Evolutionary conservation across 352 stramenopile genomes (phyloP).

Genomic region (Thalassiosira mediterranea): DNA sequence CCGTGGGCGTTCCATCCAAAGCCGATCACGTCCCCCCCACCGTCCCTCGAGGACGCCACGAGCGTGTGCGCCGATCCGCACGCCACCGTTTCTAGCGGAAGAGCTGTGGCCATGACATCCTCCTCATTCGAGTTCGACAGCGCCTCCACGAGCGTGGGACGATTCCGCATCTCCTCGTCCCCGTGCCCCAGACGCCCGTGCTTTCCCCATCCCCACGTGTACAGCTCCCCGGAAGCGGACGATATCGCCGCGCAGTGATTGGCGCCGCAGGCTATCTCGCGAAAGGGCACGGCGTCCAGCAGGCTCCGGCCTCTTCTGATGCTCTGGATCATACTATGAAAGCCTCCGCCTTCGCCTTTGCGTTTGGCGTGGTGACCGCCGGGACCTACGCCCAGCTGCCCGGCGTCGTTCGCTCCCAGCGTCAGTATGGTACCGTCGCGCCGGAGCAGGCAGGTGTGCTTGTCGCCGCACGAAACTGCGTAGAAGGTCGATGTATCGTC

Average conservation of each 20-base stretch:
- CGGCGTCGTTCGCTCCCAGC: constrained; percentile 35
- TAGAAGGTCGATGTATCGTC: not conserved
- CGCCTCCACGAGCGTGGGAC: constrained; percentile 91
- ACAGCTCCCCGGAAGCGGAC: constrained; percentile 89
- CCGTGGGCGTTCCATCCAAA: constrained; percentile 83
- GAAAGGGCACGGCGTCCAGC: constrained; percentile 20
- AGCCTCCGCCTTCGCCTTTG: not conserved
- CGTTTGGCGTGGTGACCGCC: not conserved
- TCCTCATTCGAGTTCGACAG: constrained; percentile 90
- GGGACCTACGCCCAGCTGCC: constrained; percentile 31
- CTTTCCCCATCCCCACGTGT: constrained; percentile 89
- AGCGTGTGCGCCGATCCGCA: constrained; percentile 94
- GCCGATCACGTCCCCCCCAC: constrained; percentile 77
- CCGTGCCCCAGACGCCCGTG: constrained; percentile 90
- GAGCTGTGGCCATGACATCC: constrained; percentile 80
- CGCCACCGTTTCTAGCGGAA: constrained; percentile 50
- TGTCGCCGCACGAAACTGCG: constrained; percentile 40
- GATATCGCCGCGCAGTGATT: constrained; percentile 95
- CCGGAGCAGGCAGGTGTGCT: constrained; percentile 34
- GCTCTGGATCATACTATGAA: constrained; percentile 8
- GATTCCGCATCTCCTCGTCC: constrained; percentile 93
- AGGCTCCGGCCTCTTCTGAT: not conserved
- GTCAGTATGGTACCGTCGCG: constrained; percentile 28
- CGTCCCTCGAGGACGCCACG: constrained; percentile 63
- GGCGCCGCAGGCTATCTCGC: constrained; percentile 36